Percentiles rank a stretch among this genome's conserved stretches.
Evolutionary conservation across 768 basidiomycete genomes (phyloP).

Genomic region (Mycena epipterygia): DNA sequence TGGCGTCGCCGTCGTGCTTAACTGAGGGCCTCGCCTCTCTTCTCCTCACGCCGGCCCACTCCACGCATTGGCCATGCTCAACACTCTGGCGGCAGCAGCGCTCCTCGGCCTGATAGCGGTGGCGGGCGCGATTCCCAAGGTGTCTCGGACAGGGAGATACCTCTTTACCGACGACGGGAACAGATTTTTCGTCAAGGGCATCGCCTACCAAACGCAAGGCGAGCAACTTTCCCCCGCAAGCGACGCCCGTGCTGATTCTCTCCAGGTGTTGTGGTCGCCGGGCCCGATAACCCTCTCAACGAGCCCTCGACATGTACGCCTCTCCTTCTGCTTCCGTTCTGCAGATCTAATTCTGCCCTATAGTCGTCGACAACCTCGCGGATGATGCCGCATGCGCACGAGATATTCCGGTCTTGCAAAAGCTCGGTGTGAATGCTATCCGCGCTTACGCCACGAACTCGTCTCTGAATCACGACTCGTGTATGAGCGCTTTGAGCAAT

Average conservation of each 20-base stretch:
- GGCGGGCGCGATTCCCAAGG: slow-evolving; percentile 67
- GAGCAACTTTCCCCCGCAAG: slow-evolving; percentile 13
- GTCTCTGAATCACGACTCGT: slow-evolving; percentile 85
- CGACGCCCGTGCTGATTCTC: too few relatives aligned
- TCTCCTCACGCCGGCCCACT: too few relatives aligned
- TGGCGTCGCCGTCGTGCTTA: too few relatives aligned
- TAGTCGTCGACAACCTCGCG: too few relatives aligned
- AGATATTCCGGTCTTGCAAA: slow-evolving; percentile 84
- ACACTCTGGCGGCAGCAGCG: background rate
- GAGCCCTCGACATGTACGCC: too few relatives aligned
- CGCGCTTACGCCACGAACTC: slow-evolving; percentile 91
- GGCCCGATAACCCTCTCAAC: too few relatives aligned
- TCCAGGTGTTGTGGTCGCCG: too few relatives aligned
- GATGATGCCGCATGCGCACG: slow-evolving; percentile 79
- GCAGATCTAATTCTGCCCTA: too few relatives aligned
- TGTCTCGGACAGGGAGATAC: slow-evolving; percentile 82
- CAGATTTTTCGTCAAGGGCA: slow-evolving; percentile 91
- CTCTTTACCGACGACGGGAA: slow-evolving; percentile 82
- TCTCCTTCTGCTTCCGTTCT: too few relatives aligned
- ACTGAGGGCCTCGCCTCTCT: too few relatives aligned
- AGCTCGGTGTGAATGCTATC: slow-evolving; percentile 85
- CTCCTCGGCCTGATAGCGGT: background rate
- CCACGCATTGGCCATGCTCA: slow-evolving; percentile 5
- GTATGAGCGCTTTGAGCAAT: slow-evolving; percentile 81
- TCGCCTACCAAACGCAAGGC: slow-evolving; percentile 91